phyloP scores from a whole-genome alignment of 2,329 filamentous ascomycete genomes.

The Neonectria punicea region DNA sequence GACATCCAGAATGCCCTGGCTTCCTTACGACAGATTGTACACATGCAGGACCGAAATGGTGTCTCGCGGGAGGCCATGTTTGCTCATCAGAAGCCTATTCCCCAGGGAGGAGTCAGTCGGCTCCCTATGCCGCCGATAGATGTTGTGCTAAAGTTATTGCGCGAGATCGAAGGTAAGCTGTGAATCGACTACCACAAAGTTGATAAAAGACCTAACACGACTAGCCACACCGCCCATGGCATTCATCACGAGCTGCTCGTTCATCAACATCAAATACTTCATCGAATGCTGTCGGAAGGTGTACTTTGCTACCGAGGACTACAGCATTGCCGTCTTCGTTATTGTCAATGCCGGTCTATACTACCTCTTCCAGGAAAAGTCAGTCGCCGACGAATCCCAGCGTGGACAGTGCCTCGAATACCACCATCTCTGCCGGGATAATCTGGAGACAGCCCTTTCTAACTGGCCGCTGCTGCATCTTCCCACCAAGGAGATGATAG shows the following conservation, averaged over 20 bases:
- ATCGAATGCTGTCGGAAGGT: constrained; percentile 3
- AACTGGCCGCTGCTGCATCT: constrained; percentile 10
- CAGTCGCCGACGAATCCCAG: background rate
- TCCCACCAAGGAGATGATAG: constrained; percentile 7
- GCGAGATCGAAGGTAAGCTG: constrained; percentile 8
- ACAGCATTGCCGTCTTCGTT: constrained; percentile 3
- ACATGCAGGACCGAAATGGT: constrained; percentile 2
- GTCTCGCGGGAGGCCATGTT: constrained; percentile 8
- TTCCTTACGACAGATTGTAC: constrained; percentile 5
- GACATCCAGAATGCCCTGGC: constrained; percentile 12
- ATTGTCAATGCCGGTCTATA: constrained; percentile 16
- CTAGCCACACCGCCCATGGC: constrained; percentile 4
- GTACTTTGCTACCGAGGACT: constrained; percentile 7
- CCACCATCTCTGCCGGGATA: constrained; percentile 8
- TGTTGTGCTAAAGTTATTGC: constrained; percentile 1
- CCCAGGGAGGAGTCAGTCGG: background rate
- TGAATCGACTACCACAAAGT: background rate
- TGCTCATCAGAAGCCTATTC: background rate
- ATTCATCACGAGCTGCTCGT: constrained; percentile 9
- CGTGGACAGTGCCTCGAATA: background rate
- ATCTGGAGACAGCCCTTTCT: constrained; percentile 11
- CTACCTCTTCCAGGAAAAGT: constrained; percentile 10
- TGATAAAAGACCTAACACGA: background rate
- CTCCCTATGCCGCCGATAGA: constrained; percentile 11
- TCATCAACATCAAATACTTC: constrained; percentile 5